Evolutionary conservation across 192 early-diverging fungal genomes (phyloP).

Genomic region (Lobosporangium transversale): DNA sequence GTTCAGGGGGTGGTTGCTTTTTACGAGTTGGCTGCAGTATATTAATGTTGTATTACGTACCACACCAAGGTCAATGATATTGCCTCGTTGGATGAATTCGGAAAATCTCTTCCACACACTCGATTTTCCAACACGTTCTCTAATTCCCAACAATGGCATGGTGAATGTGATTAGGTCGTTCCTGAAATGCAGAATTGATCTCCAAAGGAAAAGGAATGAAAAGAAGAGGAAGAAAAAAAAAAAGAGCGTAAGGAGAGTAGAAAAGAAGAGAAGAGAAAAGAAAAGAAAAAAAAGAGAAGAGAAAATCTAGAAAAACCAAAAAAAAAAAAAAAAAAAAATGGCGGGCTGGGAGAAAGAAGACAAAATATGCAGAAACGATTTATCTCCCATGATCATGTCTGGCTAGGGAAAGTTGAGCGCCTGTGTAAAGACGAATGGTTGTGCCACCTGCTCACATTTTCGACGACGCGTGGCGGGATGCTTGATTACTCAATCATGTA

Average conservation of each 20-base stretch:
- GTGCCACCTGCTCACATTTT: too few species aligned
- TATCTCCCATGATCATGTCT: too few species aligned
- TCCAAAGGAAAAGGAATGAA: background rate
- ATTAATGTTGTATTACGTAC: constrained; percentile 17
- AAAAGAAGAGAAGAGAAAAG: constrained; percentile 2
- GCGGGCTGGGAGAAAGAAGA: too few species aligned
- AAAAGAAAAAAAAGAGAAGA: background rate
- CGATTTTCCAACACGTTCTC: constrained; percentile 29
- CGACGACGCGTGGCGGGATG: too few species aligned
- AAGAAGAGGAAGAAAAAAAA: background rate
- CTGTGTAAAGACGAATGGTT: too few species aligned
- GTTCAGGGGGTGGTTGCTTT: too few species aligned
- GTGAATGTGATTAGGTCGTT: background rate
- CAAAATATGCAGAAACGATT: too few species aligned
- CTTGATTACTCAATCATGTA: too few species aligned
- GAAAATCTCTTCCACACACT: constrained; percentile 29
- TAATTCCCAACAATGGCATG: constrained; percentile 30
- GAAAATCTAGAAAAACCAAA: background rate
- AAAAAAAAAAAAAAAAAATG: too few species aligned
- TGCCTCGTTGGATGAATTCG: constrained; percentile 42
- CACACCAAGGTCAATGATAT: constrained; percentile 51
- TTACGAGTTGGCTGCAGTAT: too few species aligned
- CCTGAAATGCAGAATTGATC: background rate
- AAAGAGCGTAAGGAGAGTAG: background rate
- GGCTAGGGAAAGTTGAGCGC: too few species aligned